Evolutionary conservation across 2,329 filamentous ascomycete species (phyloP).

Genomic region (Fusarium hostae): DNA sequence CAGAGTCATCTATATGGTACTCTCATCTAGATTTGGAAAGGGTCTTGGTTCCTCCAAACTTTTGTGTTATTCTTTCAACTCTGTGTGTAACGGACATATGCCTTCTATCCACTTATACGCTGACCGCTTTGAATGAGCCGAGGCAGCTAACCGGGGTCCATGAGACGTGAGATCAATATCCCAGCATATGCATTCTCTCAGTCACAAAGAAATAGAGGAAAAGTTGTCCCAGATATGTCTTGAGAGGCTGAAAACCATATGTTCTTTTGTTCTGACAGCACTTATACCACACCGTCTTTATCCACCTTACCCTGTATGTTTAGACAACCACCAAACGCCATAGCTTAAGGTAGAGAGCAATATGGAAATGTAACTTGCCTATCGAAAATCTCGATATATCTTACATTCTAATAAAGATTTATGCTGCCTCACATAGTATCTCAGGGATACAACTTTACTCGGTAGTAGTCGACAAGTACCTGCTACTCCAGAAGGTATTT

Average conservation of each 20-base stretch:
- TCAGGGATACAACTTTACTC: not conserved
- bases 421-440: not conserved
- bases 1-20: not conserved
- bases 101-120: not conserved
- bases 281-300: not conserved
- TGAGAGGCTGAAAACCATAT: not conserved
- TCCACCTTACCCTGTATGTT: not conserved
- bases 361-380: not conserved
- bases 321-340: not conserved
- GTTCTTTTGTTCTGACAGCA: not conserved
- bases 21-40: too few relatives aligned
- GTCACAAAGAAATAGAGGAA: not conserved
- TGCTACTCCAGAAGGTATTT: not conserved
- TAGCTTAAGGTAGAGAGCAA: not conserved
- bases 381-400: not conserved
- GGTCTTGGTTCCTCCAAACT: not conserved
- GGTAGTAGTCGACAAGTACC: conserved; percentile 11
- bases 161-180: not conserved
- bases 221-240: too few relatives aligned
- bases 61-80: not conserved
- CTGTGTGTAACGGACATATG: not conserved
- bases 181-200: not conserved
- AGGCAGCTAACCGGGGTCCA: not conserved
- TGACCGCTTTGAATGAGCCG: conserved; percentile 19
- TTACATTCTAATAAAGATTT: not conserved